These are phyloP conservation scores for Aspergillus luchuensis DNA, from an alignment of 2,329 filamentous ascomycete species.

Conservation along the genomic window DNA sequence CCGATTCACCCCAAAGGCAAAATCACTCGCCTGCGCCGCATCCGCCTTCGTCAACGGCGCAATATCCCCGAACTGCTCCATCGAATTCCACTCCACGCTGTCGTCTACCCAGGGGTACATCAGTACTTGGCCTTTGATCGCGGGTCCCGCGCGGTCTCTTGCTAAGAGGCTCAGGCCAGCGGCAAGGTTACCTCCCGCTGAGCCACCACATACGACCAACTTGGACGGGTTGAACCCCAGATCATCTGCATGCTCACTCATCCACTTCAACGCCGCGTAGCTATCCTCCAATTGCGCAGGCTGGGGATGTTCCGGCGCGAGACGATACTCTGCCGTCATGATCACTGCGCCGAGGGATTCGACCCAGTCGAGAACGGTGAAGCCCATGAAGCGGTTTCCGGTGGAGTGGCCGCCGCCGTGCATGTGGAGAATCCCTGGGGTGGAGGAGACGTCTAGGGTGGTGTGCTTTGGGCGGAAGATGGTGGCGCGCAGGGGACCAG, in stretches of 20 bases:
- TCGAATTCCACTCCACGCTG: not conserved
- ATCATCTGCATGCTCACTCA: not conserved
- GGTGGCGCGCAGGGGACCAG: not conserved
- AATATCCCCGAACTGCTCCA: not conserved
- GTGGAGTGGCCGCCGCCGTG: slow-evolving; percentile 10
- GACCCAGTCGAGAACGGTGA: not conserved
- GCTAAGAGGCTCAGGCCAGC: not conserved
- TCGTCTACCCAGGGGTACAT: slow-evolving; percentile 3
- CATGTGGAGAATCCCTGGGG: not conserved
- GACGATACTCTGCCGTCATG: slow-evolving; percentile 4
- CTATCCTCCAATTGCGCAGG: slow-evolving; percentile 1
- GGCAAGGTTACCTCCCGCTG: not conserved
- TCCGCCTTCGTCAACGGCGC: slow-evolving; percentile 1
- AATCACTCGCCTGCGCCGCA: slow-evolving; percentile 5
- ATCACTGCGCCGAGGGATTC: not conserved
- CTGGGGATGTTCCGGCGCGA: slow-evolving; percentile 7
- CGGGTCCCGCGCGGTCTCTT: not conserved
- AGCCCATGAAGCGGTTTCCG: slow-evolving; percentile 2
- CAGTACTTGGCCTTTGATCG: not conserved
- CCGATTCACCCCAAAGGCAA: not conserved
- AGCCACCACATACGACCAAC: not conserved
- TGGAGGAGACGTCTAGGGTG: not conserved
- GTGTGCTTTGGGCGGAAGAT: not conserved
- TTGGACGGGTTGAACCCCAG: not conserved
- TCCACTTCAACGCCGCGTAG: not conserved